Percentiles rank a stretch among this genome's conserved stretches.
Conservation (phyloP, 1,139 yeast species). For the Yamadazyma aaseri region DNA sequence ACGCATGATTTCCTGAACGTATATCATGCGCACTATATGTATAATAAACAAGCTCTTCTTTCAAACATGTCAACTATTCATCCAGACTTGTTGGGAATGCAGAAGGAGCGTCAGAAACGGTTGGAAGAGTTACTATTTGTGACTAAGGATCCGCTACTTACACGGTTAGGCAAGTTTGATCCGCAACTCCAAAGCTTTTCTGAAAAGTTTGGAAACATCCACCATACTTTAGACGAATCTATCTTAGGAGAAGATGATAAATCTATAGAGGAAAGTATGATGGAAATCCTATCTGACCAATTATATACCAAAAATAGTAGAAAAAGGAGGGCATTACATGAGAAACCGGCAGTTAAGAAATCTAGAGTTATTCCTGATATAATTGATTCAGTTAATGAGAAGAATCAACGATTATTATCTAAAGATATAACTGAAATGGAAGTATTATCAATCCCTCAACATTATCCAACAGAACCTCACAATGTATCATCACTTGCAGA, state of each 20-base stretch:
- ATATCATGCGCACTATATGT: slow-evolving; percentile 15
- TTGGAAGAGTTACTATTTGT: slow-evolving; percentile 15
- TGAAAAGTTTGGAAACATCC: slow-evolving; percentile 4
- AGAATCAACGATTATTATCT: slow-evolving; percentile 23
- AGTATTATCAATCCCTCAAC: slow-evolving; percentile 42
- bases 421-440: slow-evolving; percentile 34
- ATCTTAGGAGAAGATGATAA: slow-evolving; percentile 10
- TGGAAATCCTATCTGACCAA: slow-evolving; percentile 6
- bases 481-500: slow-evolving; percentile 73
- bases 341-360: slow-evolving; percentile 5
- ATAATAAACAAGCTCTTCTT: neutral
- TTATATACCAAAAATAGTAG: slow-evolving; percentile 7
- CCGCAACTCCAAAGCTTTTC: slow-evolving; percentile 11
- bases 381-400: slow-evolving; percentile 17
- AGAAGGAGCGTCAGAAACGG: slow-evolving; percentile 10
- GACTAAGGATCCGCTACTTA: slow-evolving; percentile 15
- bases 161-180: slow-evolving; percentile 11
- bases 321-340: slow-evolving; percentile 6
- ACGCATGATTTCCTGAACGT: slow-evolving; percentile 16
- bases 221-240: slow-evolving; percentile 9
- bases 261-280: slow-evolving; percentile 5
- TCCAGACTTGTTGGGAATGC: slow-evolving; percentile 1
- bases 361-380: slow-evolving; percentile 12
- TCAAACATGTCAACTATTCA: neutral
- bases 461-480: slow-evolving; percentile 43